A percentile compares a stretch with the other conserved stretches of the same genome.
These are phyloP conservation scores for Suillus sp. DNA, from an alignment of 768 basidiomycete genomes.

Conservation along the genomic window DNA sequence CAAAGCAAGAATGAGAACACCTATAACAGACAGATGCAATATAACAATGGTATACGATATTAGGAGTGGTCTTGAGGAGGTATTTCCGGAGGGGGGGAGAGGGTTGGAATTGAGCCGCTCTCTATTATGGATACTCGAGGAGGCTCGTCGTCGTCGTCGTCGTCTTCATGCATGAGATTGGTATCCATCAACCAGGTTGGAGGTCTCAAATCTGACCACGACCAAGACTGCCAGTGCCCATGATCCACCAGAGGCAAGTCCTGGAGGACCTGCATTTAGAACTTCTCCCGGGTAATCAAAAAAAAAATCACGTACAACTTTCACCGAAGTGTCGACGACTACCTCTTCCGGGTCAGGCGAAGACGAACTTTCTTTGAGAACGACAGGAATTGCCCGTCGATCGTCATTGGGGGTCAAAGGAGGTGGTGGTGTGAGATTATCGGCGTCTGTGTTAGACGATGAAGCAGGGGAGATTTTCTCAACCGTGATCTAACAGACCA, in stretches of 20 bases:
- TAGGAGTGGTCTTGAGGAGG: constrained; percentile 21
- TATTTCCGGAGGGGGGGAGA: constrained; percentile 16
- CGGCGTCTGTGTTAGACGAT: constrained; percentile 33
- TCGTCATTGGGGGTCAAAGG: constrained; percentile 41
- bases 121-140: constrained; percentile 20
- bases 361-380: constrained; percentile 28
- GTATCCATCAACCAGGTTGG: constrained; percentile 28
- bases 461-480: constrained; percentile 28
- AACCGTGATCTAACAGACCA: constrained; percentile 18
- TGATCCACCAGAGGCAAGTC: constrained; percentile 21
- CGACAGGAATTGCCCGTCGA: constrained; percentile 20
- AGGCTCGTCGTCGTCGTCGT: constrained; percentile 29
- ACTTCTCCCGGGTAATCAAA: neutral
- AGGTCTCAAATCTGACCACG: constrained; percentile 35
- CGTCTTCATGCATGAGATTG: constrained; percentile 15
- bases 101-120: constrained; percentile 17
- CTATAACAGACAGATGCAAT: constrained; percentile 15
- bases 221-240: constrained; percentile 38
- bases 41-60: constrained; percentile 16
- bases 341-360: constrained; percentile 24
- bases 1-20: constrained; percentile 24
- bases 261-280: constrained; percentile 18
- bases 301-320: constrained; percentile 27
- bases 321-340: constrained; percentile 18
- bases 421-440: constrained; percentile 37